Evolutionary conservation across 2,329 filamentous ascomycete species (phyloP), one percentile per base, ranked within the genome.

Genomic region (Endocalyx cinctus): DNA sequence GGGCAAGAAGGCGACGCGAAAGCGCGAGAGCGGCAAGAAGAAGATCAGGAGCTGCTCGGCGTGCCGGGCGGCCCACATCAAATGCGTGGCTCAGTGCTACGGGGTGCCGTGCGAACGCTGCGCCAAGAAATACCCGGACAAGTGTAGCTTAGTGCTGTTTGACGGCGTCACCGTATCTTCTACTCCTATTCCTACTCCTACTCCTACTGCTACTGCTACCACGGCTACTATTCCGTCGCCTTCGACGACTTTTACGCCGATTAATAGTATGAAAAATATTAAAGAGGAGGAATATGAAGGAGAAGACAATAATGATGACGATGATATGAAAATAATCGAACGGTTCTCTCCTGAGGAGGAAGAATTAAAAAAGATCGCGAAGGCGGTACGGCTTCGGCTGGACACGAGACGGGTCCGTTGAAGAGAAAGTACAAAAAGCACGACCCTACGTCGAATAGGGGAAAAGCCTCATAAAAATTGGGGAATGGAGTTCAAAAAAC

Each of bases 81-180:
- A 40, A 34, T 47, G 45, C 12, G 42, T 47, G 19, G 45, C 45
- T 3, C 37, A 43, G 13, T 29, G 38, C 3, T 42, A 43, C 20
- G 45, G 45, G 3, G 34, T 43, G 18, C 38, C 45, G 11, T 47
- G 45, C 23, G 45, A 42, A 30, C 31, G 45, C 10, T 47, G 45
- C 31, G 40, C 40, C 11, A 45, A 43, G 37, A 47, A 43, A 20
- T 32, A n/a, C n/a, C 29, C 6, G 39, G 34, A 40, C 8, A 20
- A 7, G 33, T 41, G n/a, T 43, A 43, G 20, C 41, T 23, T n/a
- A 23, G 8, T 23, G 8, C 20, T 23, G n/a, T 8, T 23, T 23
- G n/a, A 23, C n/a, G n/a, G n/a, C n/a, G n/a, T 23, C 20, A 8
- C 8, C 20, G 8, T n/a, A n/a, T 8, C n/a, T 23, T 8, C 20